Evolutionary conservation across 495 filamentous ascomycete species (phyloP).

Genomic region (Aspergillus diversus): DNA sequence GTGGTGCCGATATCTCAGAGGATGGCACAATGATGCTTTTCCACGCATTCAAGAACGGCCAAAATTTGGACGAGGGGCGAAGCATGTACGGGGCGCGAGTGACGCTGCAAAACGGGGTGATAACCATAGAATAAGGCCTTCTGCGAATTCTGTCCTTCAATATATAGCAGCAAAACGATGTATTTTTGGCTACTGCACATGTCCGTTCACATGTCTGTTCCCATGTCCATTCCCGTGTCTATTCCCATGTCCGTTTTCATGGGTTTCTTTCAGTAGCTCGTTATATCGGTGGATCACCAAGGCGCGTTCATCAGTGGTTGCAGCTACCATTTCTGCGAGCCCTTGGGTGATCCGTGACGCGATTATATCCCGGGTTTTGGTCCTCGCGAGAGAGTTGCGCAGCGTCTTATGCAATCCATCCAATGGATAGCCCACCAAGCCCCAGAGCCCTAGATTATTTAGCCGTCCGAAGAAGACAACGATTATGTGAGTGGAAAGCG

Average conservation of each 20-base stretch:
- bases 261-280: constrained; percentile 7
- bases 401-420: constrained; percentile 77
- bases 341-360: constrained; percentile 74
- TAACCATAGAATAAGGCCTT: background rate
- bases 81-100: constrained; percentile 5
- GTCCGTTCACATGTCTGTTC: too few relatives aligned
- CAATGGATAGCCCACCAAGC: constrained; percentile 72
- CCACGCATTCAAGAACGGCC: constrained; percentile 17
- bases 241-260: constrained; percentile 1
- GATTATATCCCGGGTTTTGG: constrained; percentile 71
- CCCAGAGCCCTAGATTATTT: constrained; percentile 52
- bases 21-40: constrained; percentile 18
- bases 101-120: background rate
- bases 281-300: constrained; percentile 26
- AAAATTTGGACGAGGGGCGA: constrained; percentile 11
- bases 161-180: background rate
- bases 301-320: constrained; percentile 24
- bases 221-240: background rate
- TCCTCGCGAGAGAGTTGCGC: constrained; percentile 62
- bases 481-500: constrained; percentile 20
- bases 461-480: too few relatives aligned
- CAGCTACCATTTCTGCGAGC: constrained; percentile 55
- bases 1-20: constrained; percentile 18
- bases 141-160: background rate
- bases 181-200: background rate